Percentiles rank a stretch among this genome's conserved stretches.
phyloP scores from a whole-genome alignment of 192 early-diverging fungal species.

The Entomortierella parvispora region DNA sequence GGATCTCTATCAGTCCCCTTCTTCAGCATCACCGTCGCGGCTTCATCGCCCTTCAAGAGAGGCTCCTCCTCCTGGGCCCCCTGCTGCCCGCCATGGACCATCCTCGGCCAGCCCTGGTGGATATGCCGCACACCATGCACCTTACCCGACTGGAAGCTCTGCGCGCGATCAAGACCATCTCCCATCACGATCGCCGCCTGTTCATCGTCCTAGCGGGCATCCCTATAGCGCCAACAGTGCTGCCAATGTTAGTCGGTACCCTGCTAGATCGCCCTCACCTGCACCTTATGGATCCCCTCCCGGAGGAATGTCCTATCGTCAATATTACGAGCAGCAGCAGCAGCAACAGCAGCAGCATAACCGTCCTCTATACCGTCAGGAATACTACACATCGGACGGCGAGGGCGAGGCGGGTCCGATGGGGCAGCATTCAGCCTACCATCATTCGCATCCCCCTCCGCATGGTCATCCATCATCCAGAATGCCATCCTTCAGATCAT shows the following conservation, averaged over 20 bases:
- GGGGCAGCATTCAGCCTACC: slow-evolving; percentile 26
- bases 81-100: too few relatives aligned
- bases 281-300: slow-evolving; percentile 38
- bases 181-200: too few relatives aligned
- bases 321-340: slow-evolving; percentile 25
- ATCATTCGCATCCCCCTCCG: slow-evolving; percentile 10
- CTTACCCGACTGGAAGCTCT: too few relatives aligned
- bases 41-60: neutral
- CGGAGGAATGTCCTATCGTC: slow-evolving; percentile 22
- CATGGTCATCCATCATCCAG: slow-evolving; percentile 11
- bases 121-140: too few relatives aligned
- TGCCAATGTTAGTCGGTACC: slow-evolving; percentile 2
- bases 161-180: too few relatives aligned
- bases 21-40: slow-evolving; percentile 14
- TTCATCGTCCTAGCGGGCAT: neutral
- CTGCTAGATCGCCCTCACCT: slow-evolving; percentile 26
- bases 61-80: neutral
- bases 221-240: neutral
- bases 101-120: too few relatives aligned
- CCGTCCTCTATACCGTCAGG: slow-evolving; percentile 14
- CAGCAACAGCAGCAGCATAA: slow-evolving; percentile 6
- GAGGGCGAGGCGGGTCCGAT: slow-evolving; percentile 17
- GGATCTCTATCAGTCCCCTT: slow-evolving; percentile 24
- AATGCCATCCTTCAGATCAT: slow-evolving; percentile 12
- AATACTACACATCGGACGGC: slow-evolving; percentile 38